Evolutionary conservation across 2,329 filamentous ascomycete genomes (phyloP), one percentile per base, ranked within the genome.

Genomic region (Apiospora koreana): DNA sequence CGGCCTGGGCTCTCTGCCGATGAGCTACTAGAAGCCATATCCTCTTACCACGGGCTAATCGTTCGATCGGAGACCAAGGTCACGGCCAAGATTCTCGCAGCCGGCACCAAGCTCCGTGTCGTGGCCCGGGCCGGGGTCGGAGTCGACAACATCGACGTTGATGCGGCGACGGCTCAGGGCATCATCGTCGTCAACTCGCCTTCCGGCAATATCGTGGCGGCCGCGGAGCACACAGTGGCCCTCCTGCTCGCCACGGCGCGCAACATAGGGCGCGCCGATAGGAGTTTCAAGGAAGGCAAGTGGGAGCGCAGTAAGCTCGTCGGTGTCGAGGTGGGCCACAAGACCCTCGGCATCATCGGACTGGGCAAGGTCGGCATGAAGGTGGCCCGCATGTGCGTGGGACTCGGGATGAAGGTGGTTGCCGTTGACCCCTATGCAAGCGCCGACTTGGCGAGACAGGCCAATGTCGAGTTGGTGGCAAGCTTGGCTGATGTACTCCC

Each of bases 21-120:
- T 1, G 88, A 94, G 73, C 85, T 95, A 25, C 80, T 91, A 54
- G 74, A 82, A n/a, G 86, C 91, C 70, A 94, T 95, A 70, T 87
- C 89, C 0, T 83, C 86, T 28, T 95, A 95, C 79, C 89, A 94
- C 65, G 93, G 91, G 25, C 86, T 95, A 68, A 93, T 95, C 71
- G 90, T 95, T 50, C 90, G 93, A 2, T 95, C 93, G 46, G 93
- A 94, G 81, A 95, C 93, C 1, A 92, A 94, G 77, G 93, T 95
- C 71, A 95, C 91, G 0, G 86, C 91, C 0, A 83, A 86, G 2
- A 85, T 95, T 0, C 85, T 95, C 16, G 81, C 84, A 16, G 91
- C 90, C 1, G 93, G 89, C 12, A 88, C 85, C 74, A 92, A 89
- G 71, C 85, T 95, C 68, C 91, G 92, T 74, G 93, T 95, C 10